These are phyloP conservation scores for Oenanthe javanica DNA, from an alignment of 140 eudicot species.

Conservation along the genomic window DNA sequence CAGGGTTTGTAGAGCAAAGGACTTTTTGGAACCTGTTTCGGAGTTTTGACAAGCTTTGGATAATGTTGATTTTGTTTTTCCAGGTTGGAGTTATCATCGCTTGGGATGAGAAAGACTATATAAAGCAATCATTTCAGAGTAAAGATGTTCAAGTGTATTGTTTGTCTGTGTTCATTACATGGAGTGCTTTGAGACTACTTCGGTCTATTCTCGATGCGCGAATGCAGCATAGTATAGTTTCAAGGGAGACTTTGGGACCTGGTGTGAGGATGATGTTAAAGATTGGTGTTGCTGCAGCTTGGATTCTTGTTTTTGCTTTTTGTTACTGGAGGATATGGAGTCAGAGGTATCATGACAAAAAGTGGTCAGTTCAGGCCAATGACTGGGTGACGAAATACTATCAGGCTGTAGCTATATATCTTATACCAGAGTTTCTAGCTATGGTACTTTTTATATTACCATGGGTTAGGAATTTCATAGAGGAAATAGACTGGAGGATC, in stretches of 20 bases:
- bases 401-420: constrained; percentile 45
- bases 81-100: constrained; percentile 79
- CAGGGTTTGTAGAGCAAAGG: constrained; percentile 85
- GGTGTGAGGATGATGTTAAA: constrained; percentile 77
- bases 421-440: constrained; percentile 64
- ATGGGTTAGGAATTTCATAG: constrained; percentile 75
- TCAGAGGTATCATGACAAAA: constrained; percentile 35
- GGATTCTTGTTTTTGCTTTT: constrained; percentile 61
- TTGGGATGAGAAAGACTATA: constrained; percentile 47
- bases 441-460: constrained; percentile 59
- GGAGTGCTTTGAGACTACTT: constrained; percentile 75
- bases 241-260: constrained; percentile 67
- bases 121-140: constrained; percentile 53
- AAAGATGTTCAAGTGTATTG: constrained; percentile 49
- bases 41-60: constrained; percentile 90
- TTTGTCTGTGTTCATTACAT: constrained; percentile 71
- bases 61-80: constrained; percentile 72
- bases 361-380: constrained; percentile 50
- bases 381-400: constrained; percentile 42
- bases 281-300: constrained; percentile 49
- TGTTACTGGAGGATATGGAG: constrained; percentile 60
- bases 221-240: constrained; percentile 71
- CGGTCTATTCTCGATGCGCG: constrained; percentile 70
- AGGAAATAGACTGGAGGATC: constrained; percentile 71
- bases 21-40: constrained; percentile 79